Evolutionary conservation across 768 basidiomycete genomes (phyloP).

Genomic region (Fomitopsis pulvina): DNA sequence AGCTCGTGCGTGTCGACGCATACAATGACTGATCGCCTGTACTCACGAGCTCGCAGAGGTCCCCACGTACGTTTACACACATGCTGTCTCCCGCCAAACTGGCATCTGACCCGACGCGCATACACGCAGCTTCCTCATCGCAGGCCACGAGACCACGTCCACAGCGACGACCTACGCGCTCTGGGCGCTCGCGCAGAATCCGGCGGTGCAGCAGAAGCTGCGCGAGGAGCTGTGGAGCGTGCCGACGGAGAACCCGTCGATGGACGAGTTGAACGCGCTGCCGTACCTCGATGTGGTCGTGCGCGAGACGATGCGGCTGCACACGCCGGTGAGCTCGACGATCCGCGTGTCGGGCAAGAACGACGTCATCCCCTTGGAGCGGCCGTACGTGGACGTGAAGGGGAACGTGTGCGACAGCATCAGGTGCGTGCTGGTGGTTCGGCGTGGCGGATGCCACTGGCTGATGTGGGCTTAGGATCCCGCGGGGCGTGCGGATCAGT

Average conservation of each 20-base stretch:
- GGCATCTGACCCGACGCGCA: background rate
- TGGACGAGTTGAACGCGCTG: slow-evolving; percentile 62
- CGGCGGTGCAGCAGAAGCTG: slow-evolving; percentile 29
- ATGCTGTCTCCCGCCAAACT: background rate
- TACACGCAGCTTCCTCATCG: slow-evolving; percentile 22
- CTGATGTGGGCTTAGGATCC: background rate
- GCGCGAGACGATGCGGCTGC: slow-evolving; percentile 50
- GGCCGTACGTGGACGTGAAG: slow-evolving; percentile 20
- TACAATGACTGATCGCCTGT: background rate
- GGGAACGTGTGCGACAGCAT: slow-evolving; percentile 11
- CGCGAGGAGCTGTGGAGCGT: slow-evolving; percentile 36
- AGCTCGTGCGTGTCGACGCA: slow-evolving; percentile 32
- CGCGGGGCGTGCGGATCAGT: slow-evolving; percentile 25
- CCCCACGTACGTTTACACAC: slow-evolving; percentile 5
- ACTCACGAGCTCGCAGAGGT: slow-evolving; percentile 5
- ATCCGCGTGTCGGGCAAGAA: slow-evolving; percentile 40
- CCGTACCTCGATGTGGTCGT: slow-evolving; percentile 66
- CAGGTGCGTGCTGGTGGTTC: background rate
- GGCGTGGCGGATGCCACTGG: background rate
- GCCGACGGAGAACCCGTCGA: slow-evolving; percentile 41
- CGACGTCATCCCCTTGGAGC: slow-evolving; percentile 46
- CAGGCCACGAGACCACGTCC: slow-evolving; percentile 38
- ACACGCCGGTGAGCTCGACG: slow-evolving; percentile 43
- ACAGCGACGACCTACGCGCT: slow-evolving; percentile 30
- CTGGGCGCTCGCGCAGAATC: slow-evolving; percentile 31